Conservation (phyloP, 495 filamentous ascomycete genomes). For the Penicillium odoratum region DNA sequence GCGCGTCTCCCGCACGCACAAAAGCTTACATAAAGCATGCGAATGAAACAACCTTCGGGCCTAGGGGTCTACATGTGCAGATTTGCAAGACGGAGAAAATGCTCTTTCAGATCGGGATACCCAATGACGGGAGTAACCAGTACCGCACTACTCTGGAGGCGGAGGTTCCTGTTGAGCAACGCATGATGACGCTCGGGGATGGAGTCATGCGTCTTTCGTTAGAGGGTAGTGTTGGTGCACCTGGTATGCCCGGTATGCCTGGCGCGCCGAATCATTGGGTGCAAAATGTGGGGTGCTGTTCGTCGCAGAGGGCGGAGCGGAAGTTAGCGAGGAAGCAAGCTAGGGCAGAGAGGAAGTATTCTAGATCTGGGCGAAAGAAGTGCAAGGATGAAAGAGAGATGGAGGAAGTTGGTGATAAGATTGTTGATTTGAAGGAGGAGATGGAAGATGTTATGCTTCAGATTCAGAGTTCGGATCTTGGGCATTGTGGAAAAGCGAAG, state of each 20-base stretch:
- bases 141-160: constrained; percentile 3
- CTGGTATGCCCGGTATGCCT: too few relatives aligned
- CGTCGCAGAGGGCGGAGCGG: neutral
- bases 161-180: constrained; percentile 3
- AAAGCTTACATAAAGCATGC: constrained; percentile 22
- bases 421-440: neutral
- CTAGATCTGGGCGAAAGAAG: neutral
- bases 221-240: neutral
- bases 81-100: constrained; percentile 25
- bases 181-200: constrained; percentile 52
- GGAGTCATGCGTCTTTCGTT: neutral
- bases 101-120: constrained; percentile 18
- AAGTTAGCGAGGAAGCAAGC: neutral
- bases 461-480: neutral
- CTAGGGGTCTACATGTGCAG: constrained; percentile 22
- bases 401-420: neutral
- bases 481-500: neutral
- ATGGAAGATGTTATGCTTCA: constrained; percentile 2
- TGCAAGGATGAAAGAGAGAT: neutral
- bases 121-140: constrained; percentile 1
- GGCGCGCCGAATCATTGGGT: neutral
- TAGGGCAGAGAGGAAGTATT: neutral
- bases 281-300: neutral
- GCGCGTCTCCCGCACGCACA: constrained; percentile 19
- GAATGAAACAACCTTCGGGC: constrained; percentile 23